Conservation (phyloP, 495 filamentous ascomycete genomes). For the Astrocystis sublimbata region DNA sequence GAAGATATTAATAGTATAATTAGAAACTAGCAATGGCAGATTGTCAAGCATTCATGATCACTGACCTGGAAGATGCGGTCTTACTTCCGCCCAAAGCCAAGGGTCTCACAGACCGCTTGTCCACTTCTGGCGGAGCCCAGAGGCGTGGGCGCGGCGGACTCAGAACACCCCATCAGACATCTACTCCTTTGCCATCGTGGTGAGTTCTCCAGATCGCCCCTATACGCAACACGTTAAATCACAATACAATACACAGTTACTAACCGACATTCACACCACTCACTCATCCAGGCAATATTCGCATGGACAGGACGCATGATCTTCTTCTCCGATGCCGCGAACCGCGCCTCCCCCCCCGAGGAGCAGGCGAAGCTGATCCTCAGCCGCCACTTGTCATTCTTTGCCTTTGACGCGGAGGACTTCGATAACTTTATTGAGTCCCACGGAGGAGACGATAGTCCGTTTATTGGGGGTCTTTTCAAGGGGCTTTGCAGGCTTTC, state of each 20-base stretch:
- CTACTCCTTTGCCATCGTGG: conserved; percentile 25
- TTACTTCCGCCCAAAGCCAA: conserved; percentile 17
- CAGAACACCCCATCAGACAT: conserved; percentile 26
- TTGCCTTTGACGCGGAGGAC: conserved; percentile 10
- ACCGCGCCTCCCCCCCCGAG: conserved; percentile 8
- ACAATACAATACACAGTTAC: background rate
- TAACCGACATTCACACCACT: background rate
- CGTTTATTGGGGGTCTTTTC: conserved; percentile 14
- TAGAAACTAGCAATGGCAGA: no score
- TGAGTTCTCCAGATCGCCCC: conserved; percentile 23
- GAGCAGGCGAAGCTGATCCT: conserved; percentile 10
- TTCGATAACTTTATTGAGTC: conserved; percentile 16
- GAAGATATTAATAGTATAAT: no score
- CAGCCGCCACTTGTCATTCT: conserved; percentile 11
- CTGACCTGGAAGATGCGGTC: conserved; percentile 15
- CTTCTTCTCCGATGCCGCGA: conserved; percentile 9
- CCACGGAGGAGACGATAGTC: conserved; percentile 19
- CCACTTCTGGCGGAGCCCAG: conserved; percentile 29
- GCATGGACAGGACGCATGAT: conserved; percentile 8
- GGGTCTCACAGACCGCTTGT: conserved; percentile 20
- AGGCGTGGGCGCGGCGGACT: conserved; percentile 19
- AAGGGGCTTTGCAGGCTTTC: conserved; percentile 13
- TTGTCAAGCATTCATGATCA: no score
- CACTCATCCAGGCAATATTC: conserved; percentile 14
- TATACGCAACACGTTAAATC: no score